phyloP scores from a whole-genome alignment of 1,284 basidiomycete species.

The Schizophyllum commune region DNA sequence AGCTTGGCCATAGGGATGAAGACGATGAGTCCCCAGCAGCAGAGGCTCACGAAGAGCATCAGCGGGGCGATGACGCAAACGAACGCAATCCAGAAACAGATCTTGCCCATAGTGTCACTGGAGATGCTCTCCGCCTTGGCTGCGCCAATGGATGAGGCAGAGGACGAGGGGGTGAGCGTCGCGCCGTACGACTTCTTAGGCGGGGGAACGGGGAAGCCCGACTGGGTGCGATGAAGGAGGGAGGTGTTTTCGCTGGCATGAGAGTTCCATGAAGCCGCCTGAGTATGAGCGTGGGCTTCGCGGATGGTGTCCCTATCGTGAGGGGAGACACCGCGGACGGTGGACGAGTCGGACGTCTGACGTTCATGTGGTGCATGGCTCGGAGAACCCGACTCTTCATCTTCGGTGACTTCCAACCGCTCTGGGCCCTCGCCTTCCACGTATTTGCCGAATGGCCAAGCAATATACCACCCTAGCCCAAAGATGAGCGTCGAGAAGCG shows the following conservation, averaged over 20 bases:
- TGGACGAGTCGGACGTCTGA: slow-evolving; percentile 13
- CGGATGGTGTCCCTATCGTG: slow-evolving; percentile 17
- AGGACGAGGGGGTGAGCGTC: slow-evolving; percentile 26
- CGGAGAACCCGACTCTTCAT: slow-evolving; percentile 21
- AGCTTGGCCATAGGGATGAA: slow-evolving; percentile 98
- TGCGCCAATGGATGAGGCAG: slow-evolving; percentile 27
- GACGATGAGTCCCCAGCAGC: slow-evolving; percentile 92
- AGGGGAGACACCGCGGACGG: background rate
- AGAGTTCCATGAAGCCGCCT: slow-evolving; percentile 22
- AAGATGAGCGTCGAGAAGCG: slow-evolving; percentile 85
- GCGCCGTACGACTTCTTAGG: slow-evolving; percentile 65
- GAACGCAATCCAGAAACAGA: slow-evolving; percentile 77
- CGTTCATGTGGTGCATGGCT: slow-evolving; percentile 21
- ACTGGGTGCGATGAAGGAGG: slow-evolving; percentile 27
- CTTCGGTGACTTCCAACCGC: slow-evolving; percentile 32
- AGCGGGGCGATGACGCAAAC: slow-evolving; percentile 78
- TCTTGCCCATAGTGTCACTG: slow-evolving; percentile 52
- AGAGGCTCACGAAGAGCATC: slow-evolving; percentile 78
- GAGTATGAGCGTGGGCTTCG: slow-evolving; percentile 22
- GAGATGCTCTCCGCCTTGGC: slow-evolving; percentile 27
- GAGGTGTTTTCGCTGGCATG: slow-evolving; percentile 30
- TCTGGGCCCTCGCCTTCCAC: slow-evolving; percentile 78
- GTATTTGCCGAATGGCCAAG: slow-evolving; percentile 99
- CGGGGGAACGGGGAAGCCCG: slow-evolving; percentile 16
- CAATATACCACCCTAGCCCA: slow-evolving; percentile 92